phyloP scores from a whole-genome alignment of 805 yeast species.

The Wickerhamomyces silvicola region DNA sequence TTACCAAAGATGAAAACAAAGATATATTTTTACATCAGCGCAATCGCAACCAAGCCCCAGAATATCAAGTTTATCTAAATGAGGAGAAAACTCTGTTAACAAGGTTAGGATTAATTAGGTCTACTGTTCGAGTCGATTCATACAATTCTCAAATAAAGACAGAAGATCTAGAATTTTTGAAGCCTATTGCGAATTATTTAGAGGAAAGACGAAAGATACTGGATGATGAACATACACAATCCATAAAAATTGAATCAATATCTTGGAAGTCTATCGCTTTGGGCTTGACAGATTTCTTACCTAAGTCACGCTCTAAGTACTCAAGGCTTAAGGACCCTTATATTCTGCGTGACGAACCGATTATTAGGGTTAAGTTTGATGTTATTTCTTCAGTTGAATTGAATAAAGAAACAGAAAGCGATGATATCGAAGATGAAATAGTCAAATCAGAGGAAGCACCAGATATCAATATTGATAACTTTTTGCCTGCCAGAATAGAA shows the following conservation, averaged over 20 bases:
- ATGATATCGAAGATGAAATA: too few species aligned
- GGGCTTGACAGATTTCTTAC: conserved; percentile 22
- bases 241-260: conserved; percentile 12
- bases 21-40: conserved; percentile 23
- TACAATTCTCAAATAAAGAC: too few species aligned
- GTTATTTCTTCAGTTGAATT: too few species aligned
- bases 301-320: conserved; percentile 27
- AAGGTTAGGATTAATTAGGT: conserved; percentile 1
- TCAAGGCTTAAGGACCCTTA: conserved; percentile 45
- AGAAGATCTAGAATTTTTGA: conserved; percentile 8
- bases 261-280: conserved; percentile 25
- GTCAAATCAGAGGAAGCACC: too few species aligned
- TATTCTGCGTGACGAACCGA: conserved; percentile 38
- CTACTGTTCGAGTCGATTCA: neutral
- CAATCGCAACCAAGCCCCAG: conserved; percentile 15
- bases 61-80: conserved; percentile 6
- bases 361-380: conserved; percentile 35
- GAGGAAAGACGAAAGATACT: conserved; percentile 3
- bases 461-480: too few species aligned
- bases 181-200: conserved; percentile 12
- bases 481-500: too few species aligned
- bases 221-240: conserved; percentile 8
- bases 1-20: conserved; percentile 39
- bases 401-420: too few species aligned
- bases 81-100: conserved; percentile 8